These are phyloP conservation scores for Penicillium paxilli DNA, from an alignment of 495 filamentous ascomycete species.

Conservation along the genomic window DNA sequence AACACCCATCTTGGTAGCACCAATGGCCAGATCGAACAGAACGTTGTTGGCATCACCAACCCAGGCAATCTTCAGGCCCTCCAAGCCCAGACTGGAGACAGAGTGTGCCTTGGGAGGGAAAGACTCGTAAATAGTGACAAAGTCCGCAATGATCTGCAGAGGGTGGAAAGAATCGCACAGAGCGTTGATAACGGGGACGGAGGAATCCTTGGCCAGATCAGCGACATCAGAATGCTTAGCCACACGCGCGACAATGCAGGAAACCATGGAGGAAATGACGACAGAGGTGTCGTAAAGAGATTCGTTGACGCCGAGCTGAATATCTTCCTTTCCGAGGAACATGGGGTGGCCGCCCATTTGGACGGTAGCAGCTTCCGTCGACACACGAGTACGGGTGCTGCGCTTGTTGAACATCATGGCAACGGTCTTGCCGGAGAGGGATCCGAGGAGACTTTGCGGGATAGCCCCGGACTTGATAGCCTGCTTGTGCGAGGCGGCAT, in stretches of 20 bases:
- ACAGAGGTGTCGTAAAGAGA: constrained; percentile 84
- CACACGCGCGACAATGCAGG: constrained; percentile 86
- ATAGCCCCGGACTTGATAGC: constrained; percentile 71
- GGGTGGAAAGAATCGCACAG: constrained; percentile 88
- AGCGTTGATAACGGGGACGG: constrained; percentile 93
- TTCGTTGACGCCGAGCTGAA: constrained; percentile 95
- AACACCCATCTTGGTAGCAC: constrained; percentile 80
- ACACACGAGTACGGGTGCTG: constrained; percentile 87
- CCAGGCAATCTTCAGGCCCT: constrained; percentile 90
- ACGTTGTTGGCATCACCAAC: constrained; percentile 97
- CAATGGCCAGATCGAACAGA: constrained; percentile 87
- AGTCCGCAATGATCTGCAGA: constrained; percentile 89
- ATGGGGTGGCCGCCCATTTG: constrained; percentile 88
- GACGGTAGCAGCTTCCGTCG: constrained; percentile 82
- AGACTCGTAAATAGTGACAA: constrained; percentile 82
- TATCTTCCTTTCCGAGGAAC: constrained; percentile 93
- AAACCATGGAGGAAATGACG: constrained; percentile 90
- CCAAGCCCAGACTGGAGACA: constrained; percentile 61
- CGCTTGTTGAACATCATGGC: constrained; percentile 97
- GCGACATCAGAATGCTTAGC: constrained; percentile 80
- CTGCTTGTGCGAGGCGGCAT: constrained; percentile 73
- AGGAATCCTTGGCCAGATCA: constrained; percentile 73
- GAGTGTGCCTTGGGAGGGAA: constrained; percentile 52
- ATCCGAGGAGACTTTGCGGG: constrained; percentile 54
- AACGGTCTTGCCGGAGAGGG: constrained; percentile 73